These are phyloP conservation scores for Pythium coloratum DNA, from an alignment of 352 stramenopile genomes.

Conservation along the genomic window DNA sequence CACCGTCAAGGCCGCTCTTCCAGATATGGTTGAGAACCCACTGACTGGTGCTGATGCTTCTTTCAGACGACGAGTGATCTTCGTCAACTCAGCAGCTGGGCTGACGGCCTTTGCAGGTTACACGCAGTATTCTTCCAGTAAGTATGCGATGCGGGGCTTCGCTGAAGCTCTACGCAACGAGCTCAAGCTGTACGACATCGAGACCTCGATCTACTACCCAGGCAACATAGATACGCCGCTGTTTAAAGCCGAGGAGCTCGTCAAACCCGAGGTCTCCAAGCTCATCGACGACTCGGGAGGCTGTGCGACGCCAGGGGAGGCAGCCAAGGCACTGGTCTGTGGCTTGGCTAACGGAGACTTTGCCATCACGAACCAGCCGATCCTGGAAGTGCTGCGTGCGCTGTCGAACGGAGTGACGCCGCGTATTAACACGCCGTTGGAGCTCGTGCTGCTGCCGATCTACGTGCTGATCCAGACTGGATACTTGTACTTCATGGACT, in stretches of 20 bases:
- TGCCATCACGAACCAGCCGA: slow-evolving; percentile 57
- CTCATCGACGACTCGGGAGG: not conserved
- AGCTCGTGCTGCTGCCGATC: not conserved
- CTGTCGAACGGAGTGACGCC: slow-evolving; percentile 18
- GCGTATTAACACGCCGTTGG: not conserved
- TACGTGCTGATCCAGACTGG: slow-evolving; percentile 6
- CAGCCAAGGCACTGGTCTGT: slow-evolving; percentile 45
- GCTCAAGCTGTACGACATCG: slow-evolving; percentile 69
- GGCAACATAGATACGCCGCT: slow-evolving; percentile 47
- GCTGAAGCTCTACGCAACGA: slow-evolving; percentile 87
- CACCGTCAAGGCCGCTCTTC: slow-evolving; percentile 50
- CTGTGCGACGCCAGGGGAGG: slow-evolving; percentile 22
- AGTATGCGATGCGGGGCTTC: slow-evolving; percentile 90
- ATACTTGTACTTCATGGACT: no score
- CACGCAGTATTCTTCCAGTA: slow-evolving; percentile 83
- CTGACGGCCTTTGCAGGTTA: slow-evolving; percentile 79
- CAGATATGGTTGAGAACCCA: slow-evolving; percentile 47
- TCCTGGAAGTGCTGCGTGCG: slow-evolving; percentile 47
- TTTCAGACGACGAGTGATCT: slow-evolving; percentile 40
- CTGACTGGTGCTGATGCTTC: slow-evolving; percentile 9
- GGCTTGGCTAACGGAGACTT: slow-evolving; percentile 46
- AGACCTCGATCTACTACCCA: slow-evolving; percentile 88
- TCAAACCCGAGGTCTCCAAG: slow-evolving; percentile 7
- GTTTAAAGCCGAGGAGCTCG: slow-evolving; percentile 2
- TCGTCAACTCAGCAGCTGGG: slow-evolving; percentile 50